These are phyloP conservation scores for Ophiostoma sp. DNA, from an alignment of 2,329 filamentous ascomycete genomes.

Conservation along the genomic window DNA sequence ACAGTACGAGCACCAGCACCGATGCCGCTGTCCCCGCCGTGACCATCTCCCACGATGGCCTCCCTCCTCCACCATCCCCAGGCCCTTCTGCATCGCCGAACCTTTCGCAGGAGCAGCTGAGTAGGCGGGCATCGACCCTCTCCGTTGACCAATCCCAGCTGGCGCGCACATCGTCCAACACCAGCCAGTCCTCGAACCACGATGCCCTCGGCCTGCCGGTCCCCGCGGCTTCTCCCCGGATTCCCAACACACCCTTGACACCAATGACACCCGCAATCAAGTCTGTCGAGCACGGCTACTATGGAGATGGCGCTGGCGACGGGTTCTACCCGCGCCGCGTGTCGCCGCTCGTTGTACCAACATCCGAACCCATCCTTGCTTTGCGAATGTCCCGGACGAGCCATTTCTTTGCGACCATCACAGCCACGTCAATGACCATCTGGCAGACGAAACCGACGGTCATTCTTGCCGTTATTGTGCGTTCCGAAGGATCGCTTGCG, in stretches of 20 bases:
- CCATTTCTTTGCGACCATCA: conserved; percentile 84
- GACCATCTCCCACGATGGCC: conserved; percentile 62
- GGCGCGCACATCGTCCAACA: conserved; percentile 22
- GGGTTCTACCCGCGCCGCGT: conserved; percentile 34
- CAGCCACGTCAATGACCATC: conserved; percentile 78
- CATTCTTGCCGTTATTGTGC: conserved; percentile 79
- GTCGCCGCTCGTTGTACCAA: conserved; percentile 40
- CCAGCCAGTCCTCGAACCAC: conserved; percentile 32
- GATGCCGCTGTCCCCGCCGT: conserved; percentile 51
- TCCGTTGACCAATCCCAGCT: conserved; percentile 17
- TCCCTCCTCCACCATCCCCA: conserved; percentile 42
- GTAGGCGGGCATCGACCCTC: conserved; percentile 32
- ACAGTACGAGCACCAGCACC: conserved; percentile 72
- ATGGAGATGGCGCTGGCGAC: conserved; percentile 37
- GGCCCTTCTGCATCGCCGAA: background rate
- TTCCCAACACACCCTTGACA: conserved; percentile 52
- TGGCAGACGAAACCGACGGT: conserved; percentile 98
- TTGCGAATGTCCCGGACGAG: conserved; percentile 77
- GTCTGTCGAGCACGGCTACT: conserved; percentile 57
- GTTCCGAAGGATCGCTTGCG: conserved; percentile 75
- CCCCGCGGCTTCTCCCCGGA: conserved; percentile 37
- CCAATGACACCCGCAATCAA: conserved; percentile 59
- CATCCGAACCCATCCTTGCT: conserved; percentile 68
- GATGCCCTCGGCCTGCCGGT: conserved; percentile 42
- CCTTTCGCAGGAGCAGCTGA: conserved; percentile 4